Base-by-base conservation (phyloP, 805 yeast species). In the Cyberlindnera saturnus region DNA sequence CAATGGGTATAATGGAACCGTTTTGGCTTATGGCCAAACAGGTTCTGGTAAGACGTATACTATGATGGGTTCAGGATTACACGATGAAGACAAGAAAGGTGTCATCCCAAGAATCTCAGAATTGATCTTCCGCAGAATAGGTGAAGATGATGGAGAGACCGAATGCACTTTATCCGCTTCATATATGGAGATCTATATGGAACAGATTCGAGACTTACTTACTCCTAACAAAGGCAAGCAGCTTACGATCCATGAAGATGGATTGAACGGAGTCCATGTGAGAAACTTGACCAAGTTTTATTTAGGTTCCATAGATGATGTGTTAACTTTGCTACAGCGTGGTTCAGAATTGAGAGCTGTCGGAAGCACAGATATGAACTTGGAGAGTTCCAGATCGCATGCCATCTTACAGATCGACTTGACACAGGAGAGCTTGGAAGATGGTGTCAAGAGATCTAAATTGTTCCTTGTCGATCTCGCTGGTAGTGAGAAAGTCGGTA, bases 401-500 rank as follows among this genome's bases (percentile, higher is more conserved):
- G 79, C 91, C 0, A 83, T 89, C 28, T 78, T 87, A 48, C 83
- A 82, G 42, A 69, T 90, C 5, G 75, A 74, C 40, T 65, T 89
- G 6, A 67, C 74, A n/a, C 91, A 85, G 55, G 77, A 75, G 55
- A 71, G 75, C 51, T 47, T 63, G 4, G 69, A 73, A n/a, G 86
- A 84, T 13, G 70, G 77, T 6, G 68, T 75, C 17, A 82, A 77
- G 57, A 68, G 72, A 32, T 82, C 89, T 5, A 79, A 76, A 45
- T 67, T 88, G 46, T 83, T 81, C 53, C 62, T 88, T 32, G 91
- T 87, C 11, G 96, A 88, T 63, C 69, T 88, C 49, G 96, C 96
- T 0, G 96, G 96, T 6, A 81, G 91, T 18, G 96, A 90, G 61
- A 85, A 81, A 59, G 78, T 82, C 32, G 79, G 79, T 45, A 82